Percentiles rank a stretch among this genome's conserved stretches.
Conservation (phyloP, 2,329 filamentous ascomycete genomes). For the Parastagonospora nodorum region DNA sequence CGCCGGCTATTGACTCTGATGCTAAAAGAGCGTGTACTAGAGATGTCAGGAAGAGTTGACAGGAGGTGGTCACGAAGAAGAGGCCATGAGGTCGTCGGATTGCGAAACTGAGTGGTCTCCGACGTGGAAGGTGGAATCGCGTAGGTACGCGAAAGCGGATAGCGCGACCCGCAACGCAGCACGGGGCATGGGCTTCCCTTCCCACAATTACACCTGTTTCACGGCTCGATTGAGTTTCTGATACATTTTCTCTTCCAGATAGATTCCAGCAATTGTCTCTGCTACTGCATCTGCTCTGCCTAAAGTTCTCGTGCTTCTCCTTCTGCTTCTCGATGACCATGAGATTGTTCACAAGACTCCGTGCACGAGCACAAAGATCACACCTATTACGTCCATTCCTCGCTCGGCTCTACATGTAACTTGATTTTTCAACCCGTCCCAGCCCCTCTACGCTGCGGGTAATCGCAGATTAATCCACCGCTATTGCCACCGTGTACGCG, state of each 20-base stretch:
- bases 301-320: not conserved
- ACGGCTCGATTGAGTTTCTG: no score
- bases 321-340: constrained; percentile 16
- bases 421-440: constrained; percentile 38
- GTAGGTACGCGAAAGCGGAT: constrained; percentile 22
- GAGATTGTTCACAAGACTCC: constrained; percentile 23
- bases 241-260: no score
- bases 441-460: constrained; percentile 40
- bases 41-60: constrained; percentile 18
- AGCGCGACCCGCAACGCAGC: constrained; percentile 19
- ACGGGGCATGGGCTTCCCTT: constrained; percentile 12
- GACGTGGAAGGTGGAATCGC: constrained; percentile 25
- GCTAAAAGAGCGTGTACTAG: constrained; percentile 19
- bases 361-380: constrained; percentile 37
- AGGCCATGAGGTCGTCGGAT: constrained; percentile 42
- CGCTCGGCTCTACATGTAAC: constrained; percentile 34
- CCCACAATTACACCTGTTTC: no score
- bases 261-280: not conserved
- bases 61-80: constrained; percentile 33
- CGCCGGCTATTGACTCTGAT: constrained; percentile 26
- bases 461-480: constrained; percentile 30
- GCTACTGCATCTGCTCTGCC: not conserved
- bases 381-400: constrained; percentile 32
- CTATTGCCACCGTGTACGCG: constrained; percentile 29
- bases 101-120: constrained; percentile 37